Conservation (phyloP, 345 rosid species). For the Gossypium stocksii region DNA sequence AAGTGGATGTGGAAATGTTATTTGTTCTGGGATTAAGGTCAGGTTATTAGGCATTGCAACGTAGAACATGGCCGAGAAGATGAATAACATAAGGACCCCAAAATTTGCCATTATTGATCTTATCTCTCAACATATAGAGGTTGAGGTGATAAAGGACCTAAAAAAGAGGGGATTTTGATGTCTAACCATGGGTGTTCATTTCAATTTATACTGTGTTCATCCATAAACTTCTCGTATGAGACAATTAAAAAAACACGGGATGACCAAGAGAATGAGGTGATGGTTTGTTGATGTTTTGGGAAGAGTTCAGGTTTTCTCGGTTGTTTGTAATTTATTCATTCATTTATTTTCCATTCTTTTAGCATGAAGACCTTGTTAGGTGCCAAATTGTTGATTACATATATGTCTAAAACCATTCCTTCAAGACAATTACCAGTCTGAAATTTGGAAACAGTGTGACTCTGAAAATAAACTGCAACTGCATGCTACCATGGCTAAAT, state of each 20-base stretch:
- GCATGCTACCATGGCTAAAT: too few relatives aligned
- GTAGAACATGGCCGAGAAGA: not conserved
- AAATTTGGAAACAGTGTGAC: not conserved
- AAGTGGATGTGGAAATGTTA: slow-evolving; percentile 41
- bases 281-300: not conserved
- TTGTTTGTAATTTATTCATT: not conserved
- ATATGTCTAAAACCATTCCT: not conserved
- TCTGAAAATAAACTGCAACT: not conserved
- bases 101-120: not conserved
- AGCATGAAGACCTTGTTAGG: slow-evolving; percentile 2
- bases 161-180: not conserved
- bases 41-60: not conserved
- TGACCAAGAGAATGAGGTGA: not conserved
- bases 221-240: slow-evolving; percentile 13
- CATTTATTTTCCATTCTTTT: not conserved
- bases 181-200: not conserved
- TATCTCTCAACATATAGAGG: not conserved
- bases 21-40: not conserved
- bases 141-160: not conserved
- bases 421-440: not conserved
- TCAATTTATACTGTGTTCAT: slow-evolving; percentile 24
- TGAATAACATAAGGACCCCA: not conserved
- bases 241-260: not conserved
- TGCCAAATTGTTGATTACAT: not conserved
- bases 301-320: not conserved